Base-by-base conservation (phyloP, 2,329 filamentous ascomycete species). In the Chrysoporthe austroafricana region DNA sequence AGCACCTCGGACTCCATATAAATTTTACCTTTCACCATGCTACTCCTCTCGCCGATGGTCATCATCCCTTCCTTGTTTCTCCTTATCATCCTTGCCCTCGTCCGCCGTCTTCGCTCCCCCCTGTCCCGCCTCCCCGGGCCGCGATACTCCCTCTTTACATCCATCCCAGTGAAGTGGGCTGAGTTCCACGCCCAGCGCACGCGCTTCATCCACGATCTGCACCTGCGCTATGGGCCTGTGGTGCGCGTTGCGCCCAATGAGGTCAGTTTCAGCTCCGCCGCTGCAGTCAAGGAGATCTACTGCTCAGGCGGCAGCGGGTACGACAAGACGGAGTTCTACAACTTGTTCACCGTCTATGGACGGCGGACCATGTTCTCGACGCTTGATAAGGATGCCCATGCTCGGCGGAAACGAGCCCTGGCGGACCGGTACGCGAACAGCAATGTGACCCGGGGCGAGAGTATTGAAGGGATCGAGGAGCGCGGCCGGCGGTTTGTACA, bases 381-480 rank as follows among this genome's bases (percentile, higher is more conserved):
- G 0, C 72, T 88, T 67, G 82, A 83, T 66, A 88, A 86, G 73
- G 79, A 81, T 6, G 81, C 90, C 85, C 90, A 92, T 73, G 86
- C 85, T 42, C 85, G 84, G 70, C 83, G 88, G 68, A 90, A 88
- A 73, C 83, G 88, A 39, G 79, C 89, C 60, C 80, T 91, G 57
- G 89, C 89, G 1, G 88, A 91, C 73, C 82, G 88, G 42, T 92
- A 92, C 74, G 86, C 89, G 42, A 91, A 91, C 76, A 87, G 85
- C 64, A 91, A 90, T 73, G 80, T 91, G 62, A 83, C 90, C 78
- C 84, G 84, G 42, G 75, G 83, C 4, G 79, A 79, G 2, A 84
- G 88, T 2, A 76, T 91, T 39, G 76, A 80, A 4, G 88, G 86
- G 2, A 88, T 92, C 61, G 78, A 84, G 64, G 82, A 87, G 70